These are phyloP conservation scores for Avicennia marina DNA, from an alignment of 257 asterid species.

Conservation along the genomic window DNA sequence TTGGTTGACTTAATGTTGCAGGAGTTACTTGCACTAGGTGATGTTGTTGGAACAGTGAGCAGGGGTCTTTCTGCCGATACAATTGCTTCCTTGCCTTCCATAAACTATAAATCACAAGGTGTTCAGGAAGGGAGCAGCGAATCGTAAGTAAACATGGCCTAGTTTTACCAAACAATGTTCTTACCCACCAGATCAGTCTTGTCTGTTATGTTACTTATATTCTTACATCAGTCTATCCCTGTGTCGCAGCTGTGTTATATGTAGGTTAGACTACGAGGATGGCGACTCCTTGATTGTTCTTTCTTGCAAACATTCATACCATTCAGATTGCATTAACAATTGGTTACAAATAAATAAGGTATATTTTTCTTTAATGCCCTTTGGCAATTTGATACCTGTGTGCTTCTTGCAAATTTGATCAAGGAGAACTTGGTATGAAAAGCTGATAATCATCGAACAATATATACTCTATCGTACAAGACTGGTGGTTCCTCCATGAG, in stretches of 20 bases:
- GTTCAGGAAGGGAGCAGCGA: constrained; percentile 56
- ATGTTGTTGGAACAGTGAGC: constrained; percentile 92
- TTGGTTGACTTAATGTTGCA: constrained; percentile 28
- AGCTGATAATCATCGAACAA: too few relatives aligned
- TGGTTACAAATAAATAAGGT: constrained; percentile 95
- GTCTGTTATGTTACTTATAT: neutral
- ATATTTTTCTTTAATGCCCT: constrained; percentile 3
- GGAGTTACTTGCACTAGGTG: constrained; percentile 95
- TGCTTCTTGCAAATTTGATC: too few relatives aligned
- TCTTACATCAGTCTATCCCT: neutral
- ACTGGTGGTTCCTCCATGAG: too few relatives aligned
- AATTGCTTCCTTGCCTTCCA: constrained; percentile 76
- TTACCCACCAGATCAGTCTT: neutral
- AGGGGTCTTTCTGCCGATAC: constrained; percentile 89
- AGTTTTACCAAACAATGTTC: constrained; percentile 16
- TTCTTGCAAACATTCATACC: constrained; percentile 81
- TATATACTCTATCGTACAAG: too few relatives aligned
- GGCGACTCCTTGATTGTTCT: constrained; percentile 74
- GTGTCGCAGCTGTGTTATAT: constrained; percentile 78
- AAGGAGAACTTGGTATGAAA: too few relatives aligned
- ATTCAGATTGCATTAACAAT: constrained; percentile 73
- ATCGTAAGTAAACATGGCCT: constrained; percentile 53
- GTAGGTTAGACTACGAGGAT: constrained; percentile 91
- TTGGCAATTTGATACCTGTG: too few relatives aligned
- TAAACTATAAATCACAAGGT: constrained; percentile 56